Conservation (phyloP, 2,329 filamentous ascomycete species). For the Pseudogymnoascus sp. region DNA sequence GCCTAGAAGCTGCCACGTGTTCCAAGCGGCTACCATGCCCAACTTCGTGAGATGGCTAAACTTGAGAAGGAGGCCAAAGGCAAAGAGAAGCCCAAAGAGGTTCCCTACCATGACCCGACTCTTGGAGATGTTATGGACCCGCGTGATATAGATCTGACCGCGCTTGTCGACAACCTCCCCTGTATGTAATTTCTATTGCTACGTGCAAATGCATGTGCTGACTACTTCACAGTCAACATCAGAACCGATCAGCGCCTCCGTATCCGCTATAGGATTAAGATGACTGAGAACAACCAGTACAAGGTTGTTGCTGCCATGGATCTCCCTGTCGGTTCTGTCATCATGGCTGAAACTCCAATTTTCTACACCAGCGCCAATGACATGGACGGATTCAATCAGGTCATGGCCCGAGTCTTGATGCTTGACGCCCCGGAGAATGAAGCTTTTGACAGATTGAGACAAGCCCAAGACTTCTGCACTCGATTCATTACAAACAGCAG, state of each 20-base stretch:
- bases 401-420: not conserved
- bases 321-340: not conserved
- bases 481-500: not conserved
- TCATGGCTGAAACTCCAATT: not conserved
- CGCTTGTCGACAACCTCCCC: not conserved
- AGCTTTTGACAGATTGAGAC: not conserved
- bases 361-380: constrained; percentile 1
- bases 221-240: not conserved
- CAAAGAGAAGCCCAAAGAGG: not conserved
- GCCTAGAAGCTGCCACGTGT: not conserved
- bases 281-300: constrained; percentile 2
- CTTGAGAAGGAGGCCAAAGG: not conserved
- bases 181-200: not conserved
- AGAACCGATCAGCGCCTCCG: not conserved
- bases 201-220: not conserved
- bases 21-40: not conserved
- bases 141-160: not conserved
- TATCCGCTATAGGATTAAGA: constrained; percentile 1
- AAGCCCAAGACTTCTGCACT: not conserved
- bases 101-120: not conserved
- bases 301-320: constrained; percentile 8
- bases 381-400: not conserved
- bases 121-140: not conserved
- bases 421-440: not conserved
- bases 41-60: not conserved